Base-by-base conservation (phyloP, 768 basidiomycete species). In the Xerocomus spinulosus region DNA sequence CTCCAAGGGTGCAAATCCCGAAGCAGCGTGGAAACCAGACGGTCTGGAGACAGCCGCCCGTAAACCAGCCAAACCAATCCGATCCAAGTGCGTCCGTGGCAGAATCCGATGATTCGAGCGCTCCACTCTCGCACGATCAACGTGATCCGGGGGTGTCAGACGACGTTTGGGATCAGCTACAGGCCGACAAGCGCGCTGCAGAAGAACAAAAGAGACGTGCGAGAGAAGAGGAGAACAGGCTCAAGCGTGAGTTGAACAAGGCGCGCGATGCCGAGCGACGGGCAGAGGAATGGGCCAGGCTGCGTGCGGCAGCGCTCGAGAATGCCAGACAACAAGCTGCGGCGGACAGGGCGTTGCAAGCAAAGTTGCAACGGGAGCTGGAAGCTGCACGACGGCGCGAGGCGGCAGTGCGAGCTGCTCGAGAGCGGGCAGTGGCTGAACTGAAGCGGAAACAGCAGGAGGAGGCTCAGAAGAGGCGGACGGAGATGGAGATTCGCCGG, bases 71-170 rank as follows among this genome's bases (percentile, higher is more conserved):
- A 49, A 43, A 44, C 29, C 34, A 13, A 51, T 34, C 7, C 57
- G 21, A 18, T 17, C 15, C 41, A 8, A 32, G 29, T 12, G 13
- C 21, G 7, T 13, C 38, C 6, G 14, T 1, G 12, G 12, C 3
- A 10, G 24, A 21, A 13, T n/a, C 42, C 2, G 14, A 29, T 20
- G 8, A 25, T 9, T 32, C 45, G 8, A 44, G 7, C 8, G 9
- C n/a, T 12, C 48, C 46, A 21, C 14, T 37, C 14, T 4, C 26
- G 18, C 36, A 53, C 3, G 54, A 17, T 0, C 54, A 43, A 20
- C 72, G 78, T 20, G 83, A 83, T 59, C 38, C 69, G 17, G 83
- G 76, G 0, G 79, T 84, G 5, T 56, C 72, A 0, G 79, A 85
- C 57, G 58, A 56, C 1, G 59, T 73, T 10, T 84, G 83, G 83